Evolutionary conservation across 2,329 filamentous ascomycete species (phyloP), one percentile per base, ranked within the genome.

Genomic region (Trichoderma koningiopsis): DNA sequence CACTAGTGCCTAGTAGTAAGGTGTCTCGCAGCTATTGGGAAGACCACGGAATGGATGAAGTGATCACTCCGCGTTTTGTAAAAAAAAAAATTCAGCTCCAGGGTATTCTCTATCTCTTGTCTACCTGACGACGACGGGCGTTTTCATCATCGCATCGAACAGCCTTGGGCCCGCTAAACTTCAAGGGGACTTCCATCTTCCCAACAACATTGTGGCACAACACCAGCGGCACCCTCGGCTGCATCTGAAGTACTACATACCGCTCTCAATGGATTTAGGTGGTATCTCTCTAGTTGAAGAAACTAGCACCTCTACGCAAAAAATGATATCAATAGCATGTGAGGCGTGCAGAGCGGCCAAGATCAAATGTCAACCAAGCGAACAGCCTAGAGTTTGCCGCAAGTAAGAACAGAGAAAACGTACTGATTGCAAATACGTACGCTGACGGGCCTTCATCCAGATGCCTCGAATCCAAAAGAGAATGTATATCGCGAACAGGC

Each of bases 301-400:
- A 49, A 11, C 43, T 49, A 5, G 2, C 4, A 49, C 11, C 43
- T 24, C 2, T n/a, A 4, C 31, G 3, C 33, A 60, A 31, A 65
- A 78, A 71, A 74, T 77, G 52, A 60, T 75, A 19, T 74, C 74
- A 22, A 80, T 87, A 78, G 80, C 86, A 24, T 88, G 86, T 68
- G 86, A 88, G 75, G 83, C 84, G 2, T 88, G 86, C 71, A 79
- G 86, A 66, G 79, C 77, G 13, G 83, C 85, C 68, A 88, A 87
- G 77, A 80, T 86, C 27, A 86, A 83, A 68, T 88, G 86, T 72
- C 82, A 83, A 70, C 77, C 83, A 5, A 83, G 83, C 69, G 79
- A 80, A 31, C 82, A 84, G 72, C 76, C 81, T 3, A 81, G 81
- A 13, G 83, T 85, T 35, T 88, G 86, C 74, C 83, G 81, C 75